Evolutionary conservation across 2,329 filamentous ascomycete species (phyloP).

Genomic region (Trichocomaceae sp.): DNA sequence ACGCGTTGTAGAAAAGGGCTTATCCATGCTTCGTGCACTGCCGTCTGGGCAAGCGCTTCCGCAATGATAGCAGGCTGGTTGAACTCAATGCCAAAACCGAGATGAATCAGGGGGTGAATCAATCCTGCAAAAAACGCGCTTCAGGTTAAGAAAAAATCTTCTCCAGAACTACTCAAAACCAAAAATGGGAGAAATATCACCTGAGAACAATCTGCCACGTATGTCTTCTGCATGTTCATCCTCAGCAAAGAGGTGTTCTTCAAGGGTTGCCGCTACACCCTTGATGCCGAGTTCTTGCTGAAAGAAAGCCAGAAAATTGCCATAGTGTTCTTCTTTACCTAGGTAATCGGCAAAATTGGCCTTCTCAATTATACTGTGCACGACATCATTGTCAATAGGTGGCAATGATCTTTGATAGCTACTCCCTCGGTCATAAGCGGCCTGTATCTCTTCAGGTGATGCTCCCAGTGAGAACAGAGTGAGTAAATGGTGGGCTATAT

Average conservation of each 20-base stretch:
- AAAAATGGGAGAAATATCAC: slow-evolving; percentile 31
- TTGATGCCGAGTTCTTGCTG: slow-evolving; percentile 61
- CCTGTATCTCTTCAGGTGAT: slow-evolving; percentile 51
- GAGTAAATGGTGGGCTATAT: slow-evolving; percentile 72
- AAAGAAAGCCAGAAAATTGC: slow-evolving; percentile 72
- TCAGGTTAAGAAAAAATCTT: not conserved
- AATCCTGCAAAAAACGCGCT: slow-evolving; percentile 46
- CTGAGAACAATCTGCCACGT: slow-evolving; percentile 60
- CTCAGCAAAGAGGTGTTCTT: slow-evolving; percentile 62
- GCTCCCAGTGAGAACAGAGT: slow-evolving; percentile 71
- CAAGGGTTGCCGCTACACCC: slow-evolving; percentile 56
- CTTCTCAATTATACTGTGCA: slow-evolving; percentile 53
- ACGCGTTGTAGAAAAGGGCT: slow-evolving; percentile 45
- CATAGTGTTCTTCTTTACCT: slow-evolving; percentile 60
- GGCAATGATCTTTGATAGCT: slow-evolving; percentile 57
- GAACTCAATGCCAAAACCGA: slow-evolving; percentile 81
- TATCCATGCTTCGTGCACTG: slow-evolving; percentile 59
- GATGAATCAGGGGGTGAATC: slow-evolving; percentile 74
- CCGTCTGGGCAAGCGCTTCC: slow-evolving; percentile 69
- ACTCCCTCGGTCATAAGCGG: slow-evolving; percentile 58
- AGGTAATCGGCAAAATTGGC: slow-evolving; percentile 53
- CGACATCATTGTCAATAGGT: slow-evolving; percentile 43
- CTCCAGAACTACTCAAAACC: not conserved
- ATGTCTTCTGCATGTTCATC: slow-evolving; percentile 62
- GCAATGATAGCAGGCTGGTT: slow-evolving; percentile 73